These are phyloP conservation scores for Ceratocystis diversiconidia DNA, from an alignment of 2,329 filamentous ascomycete species.

Conservation along the genomic window DNA sequence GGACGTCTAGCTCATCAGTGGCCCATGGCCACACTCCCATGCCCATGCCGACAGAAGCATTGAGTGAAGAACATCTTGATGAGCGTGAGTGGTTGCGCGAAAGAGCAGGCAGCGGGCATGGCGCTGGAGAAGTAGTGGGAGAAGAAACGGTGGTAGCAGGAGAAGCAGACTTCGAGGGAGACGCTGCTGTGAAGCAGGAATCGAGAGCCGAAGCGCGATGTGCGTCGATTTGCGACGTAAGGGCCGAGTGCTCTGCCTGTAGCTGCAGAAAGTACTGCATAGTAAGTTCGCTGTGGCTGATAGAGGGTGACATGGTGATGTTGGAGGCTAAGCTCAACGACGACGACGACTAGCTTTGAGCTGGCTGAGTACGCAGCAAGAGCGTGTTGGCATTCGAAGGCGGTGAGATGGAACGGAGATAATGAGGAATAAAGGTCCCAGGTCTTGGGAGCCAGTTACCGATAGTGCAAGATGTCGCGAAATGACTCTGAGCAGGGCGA, in stretches of 20 bases:
- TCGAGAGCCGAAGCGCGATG: constrained; percentile 14
- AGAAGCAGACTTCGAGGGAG: not conserved
- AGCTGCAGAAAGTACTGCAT: constrained; percentile 42
- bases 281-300: constrained; percentile 30
- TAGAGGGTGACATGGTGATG: constrained; percentile 10
- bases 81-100: not conserved
- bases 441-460: not conserved
- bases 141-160: constrained; percentile 19
- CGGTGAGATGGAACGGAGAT: not conserved
- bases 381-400: not conserved
- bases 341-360: not conserved
- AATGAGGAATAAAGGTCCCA: not conserved
- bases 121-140: constrained; percentile 42
- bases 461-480: not conserved
- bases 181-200: not conserved
- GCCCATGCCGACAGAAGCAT: constrained; percentile 7
- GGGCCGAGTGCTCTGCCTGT: constrained; percentile 40
- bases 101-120: constrained; percentile 31
- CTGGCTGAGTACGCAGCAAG: not conserved
- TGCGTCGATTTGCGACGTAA: constrained; percentile 37
- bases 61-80: not conserved
- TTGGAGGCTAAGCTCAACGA: not conserved
- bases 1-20: constrained; percentile 28
- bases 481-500: constrained; percentile 2
- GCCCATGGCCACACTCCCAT: constrained; percentile 2